Evolutionary conservation across 225 moss, liverwort and hornwort species (phyloP).

Genomic region (Marchantia polymorpha): DNA sequence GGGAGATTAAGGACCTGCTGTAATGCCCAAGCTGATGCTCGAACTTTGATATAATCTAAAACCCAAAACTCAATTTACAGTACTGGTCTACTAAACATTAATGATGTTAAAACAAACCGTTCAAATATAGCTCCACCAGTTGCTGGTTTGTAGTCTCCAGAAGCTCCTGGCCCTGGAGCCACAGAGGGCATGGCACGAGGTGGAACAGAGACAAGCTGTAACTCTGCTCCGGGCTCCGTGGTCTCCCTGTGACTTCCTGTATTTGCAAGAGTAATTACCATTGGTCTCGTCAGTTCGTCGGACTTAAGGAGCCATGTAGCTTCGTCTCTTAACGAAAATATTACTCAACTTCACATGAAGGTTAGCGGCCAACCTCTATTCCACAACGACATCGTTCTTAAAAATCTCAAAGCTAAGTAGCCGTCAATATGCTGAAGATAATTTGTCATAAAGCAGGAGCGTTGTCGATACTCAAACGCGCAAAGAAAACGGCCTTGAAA

Average conservation of each 20-base stretch:
- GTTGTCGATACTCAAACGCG: neutral
- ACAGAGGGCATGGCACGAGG: constrained; percentile 54
- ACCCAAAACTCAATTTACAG: neutral
- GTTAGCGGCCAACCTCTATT: neutral
- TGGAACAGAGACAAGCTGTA: constrained; percentile 63
- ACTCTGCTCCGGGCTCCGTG: constrained; percentile 49
- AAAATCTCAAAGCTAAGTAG: neutral
- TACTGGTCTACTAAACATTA: neutral
- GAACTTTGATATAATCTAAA: neutral
- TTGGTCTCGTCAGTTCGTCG: neutral
- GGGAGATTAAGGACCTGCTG: too few relatives aligned
- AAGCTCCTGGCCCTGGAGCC: constrained; percentile 57
- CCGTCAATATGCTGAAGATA: neutral
- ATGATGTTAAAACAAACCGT: constrained; percentile 39
- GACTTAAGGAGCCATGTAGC: neutral
- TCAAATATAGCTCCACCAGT: constrained; percentile 55
- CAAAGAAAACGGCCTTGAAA: neutral
- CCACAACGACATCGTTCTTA: neutral
- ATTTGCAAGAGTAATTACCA: constrained; percentile 6
- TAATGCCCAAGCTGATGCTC: neutral
- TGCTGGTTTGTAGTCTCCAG: constrained; percentile 51
- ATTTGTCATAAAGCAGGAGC: neutral
- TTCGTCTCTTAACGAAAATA: neutral
- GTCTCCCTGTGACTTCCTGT: constrained; percentile 37
- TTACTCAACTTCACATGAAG: neutral